These are phyloP conservation scores for Giardia muris DNA, from an alignment of 208 protist species.

Conservation along the genomic window DNA sequence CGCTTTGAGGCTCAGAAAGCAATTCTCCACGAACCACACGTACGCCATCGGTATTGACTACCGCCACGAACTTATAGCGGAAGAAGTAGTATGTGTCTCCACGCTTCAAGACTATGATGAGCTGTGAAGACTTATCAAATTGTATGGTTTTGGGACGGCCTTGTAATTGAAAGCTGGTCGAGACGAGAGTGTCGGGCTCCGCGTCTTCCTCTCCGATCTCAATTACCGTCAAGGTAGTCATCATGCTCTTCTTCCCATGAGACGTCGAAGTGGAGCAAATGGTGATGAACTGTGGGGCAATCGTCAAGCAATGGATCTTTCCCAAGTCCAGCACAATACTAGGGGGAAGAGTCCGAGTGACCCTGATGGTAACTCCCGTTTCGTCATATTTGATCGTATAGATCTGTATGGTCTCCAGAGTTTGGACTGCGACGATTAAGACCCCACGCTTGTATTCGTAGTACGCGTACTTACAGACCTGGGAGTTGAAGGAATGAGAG, in stretches of 20 bases:
- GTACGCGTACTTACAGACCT: neutral
- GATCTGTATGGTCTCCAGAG: neutral
- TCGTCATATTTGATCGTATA: neutral
- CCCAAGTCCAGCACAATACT: neutral
- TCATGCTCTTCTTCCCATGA: neutral
- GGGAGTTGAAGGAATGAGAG: neutral
- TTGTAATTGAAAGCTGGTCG: neutral
- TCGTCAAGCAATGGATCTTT: neutral
- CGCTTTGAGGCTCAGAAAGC: neutral
- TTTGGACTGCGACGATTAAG: neutral
- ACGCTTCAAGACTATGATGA: neutral
- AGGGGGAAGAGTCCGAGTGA: neutral
- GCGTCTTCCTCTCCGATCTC: neutral
- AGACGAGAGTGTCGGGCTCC: neutral
- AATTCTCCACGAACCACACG: neutral
- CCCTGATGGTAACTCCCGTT: neutral
- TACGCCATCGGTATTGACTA: neutral
- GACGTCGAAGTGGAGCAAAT: neutral
- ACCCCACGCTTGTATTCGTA: neutral
- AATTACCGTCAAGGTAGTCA: neutral
- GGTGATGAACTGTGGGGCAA: neutral
- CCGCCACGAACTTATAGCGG: neutral
- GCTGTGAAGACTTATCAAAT: neutral
- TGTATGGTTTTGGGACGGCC: neutral
- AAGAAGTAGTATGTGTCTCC: slow-evolving; percentile 1